Percentiles rank a stretch among this genome's conserved stretches.
Conservation (phyloP, 176 grass and related monocot genomes). For the Bromus sterilis region DNA sequence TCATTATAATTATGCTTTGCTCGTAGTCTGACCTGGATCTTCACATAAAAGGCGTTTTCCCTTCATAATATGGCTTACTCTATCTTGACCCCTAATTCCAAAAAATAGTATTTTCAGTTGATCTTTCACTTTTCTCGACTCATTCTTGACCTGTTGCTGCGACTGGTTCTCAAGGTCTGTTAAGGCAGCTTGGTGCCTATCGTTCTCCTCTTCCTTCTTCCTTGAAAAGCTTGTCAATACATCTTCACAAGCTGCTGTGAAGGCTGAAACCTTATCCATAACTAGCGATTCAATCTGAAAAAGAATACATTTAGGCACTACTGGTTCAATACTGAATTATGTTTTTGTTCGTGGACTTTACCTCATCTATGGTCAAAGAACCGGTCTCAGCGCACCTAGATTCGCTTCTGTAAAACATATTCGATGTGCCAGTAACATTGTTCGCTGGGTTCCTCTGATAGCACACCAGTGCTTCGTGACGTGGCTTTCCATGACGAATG, state of each 20-base stretch:
- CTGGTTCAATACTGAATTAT: neutral
- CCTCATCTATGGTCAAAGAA: neutral
- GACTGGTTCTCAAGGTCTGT: neutral
- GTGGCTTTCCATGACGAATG: neutral
- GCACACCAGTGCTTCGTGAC: neutral
- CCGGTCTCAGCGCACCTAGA: neutral
- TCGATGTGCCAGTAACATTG: neutral
- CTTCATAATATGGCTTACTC: too few species aligned
- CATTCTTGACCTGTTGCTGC: neutral
- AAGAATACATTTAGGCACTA: neutral
- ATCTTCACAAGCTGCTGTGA: neutral
- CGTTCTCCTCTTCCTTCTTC: neutral
- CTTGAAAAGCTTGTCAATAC: neutral
- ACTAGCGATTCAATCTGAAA: too few species aligned
- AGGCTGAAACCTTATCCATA: neutral
- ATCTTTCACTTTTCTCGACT: neutral
- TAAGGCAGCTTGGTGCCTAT: neutral
- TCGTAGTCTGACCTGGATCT: too few species aligned
- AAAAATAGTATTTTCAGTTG: too few species aligned
- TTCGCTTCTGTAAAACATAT: neutral
- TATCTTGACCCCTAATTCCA: too few species aligned
- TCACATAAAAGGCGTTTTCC: too few species aligned
- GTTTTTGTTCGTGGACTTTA: neutral
- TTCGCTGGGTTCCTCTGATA: neutral
- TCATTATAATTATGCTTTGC: too few species aligned